Conservation (phyloP, 441 rosid genomes). For the Erodium moschatum region DNA sequence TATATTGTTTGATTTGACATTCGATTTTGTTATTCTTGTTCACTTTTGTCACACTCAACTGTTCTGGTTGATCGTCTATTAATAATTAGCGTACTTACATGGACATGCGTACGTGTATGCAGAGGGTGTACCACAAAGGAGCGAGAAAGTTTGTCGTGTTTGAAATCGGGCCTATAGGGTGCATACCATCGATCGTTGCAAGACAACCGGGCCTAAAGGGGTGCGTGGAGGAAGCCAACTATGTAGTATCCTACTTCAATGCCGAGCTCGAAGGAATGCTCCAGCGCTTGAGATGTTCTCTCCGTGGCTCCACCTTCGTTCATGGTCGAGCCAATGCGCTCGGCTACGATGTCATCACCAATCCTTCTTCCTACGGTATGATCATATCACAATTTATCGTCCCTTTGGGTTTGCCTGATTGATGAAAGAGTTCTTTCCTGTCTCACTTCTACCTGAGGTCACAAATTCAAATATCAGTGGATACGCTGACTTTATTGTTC, state of each 20-base stretch:
- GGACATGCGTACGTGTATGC: background rate
- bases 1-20: too few relatives aligned
- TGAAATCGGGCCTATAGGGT: slow-evolving; percentile 42
- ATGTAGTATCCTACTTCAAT: slow-evolving; percentile 28
- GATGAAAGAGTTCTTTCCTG: too few relatives aligned
- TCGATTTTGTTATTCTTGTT: too few relatives aligned
- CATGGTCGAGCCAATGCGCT: slow-evolving; percentile 26
- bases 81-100: background rate
- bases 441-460: too few relatives aligned
- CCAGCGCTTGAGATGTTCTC: slow-evolving; percentile 25
- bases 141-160: slow-evolving; percentile 32
- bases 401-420: too few relatives aligned
- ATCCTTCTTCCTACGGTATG: slow-evolving; percentile 36
- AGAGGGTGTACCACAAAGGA: slow-evolving; percentile 32
- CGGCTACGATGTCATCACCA: slow-evolving; percentile 28
- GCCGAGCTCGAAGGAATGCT: slow-evolving; percentile 26
- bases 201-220: slow-evolving; percentile 20
- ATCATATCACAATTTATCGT: too few relatives aligned
- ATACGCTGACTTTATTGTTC: too few relatives aligned
- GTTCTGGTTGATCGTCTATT: too few relatives aligned
- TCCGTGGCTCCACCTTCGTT: slow-evolving; percentile 27
- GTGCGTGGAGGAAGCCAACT: slow-evolving; percentile 31
- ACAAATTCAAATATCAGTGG: too few relatives aligned
- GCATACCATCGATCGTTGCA: slow-evolving; percentile 27
- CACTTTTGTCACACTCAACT: too few relatives aligned